Evolutionary conservation across 208 protist species (phyloP), one percentile per base, ranked within the genome.

Genomic region (Angomonas ambiguus): DNA sequence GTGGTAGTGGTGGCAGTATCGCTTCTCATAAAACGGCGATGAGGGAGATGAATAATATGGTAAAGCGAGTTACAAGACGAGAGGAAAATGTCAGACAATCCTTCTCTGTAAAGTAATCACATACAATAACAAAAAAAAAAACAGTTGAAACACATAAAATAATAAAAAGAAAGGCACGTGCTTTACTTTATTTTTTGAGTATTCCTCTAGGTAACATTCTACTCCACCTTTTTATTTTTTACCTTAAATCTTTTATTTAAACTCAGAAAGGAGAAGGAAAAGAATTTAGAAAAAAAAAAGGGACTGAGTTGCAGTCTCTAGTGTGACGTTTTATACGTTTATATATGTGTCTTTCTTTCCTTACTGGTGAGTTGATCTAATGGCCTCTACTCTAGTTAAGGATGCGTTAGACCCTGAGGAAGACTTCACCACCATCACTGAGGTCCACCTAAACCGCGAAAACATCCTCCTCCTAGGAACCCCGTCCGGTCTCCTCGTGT

Each of bases 41-140:
- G n/a, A 56, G 27, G 49, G 22, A 56, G n/a, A 24, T 56, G n/a
- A 56, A 25, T 56, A 24, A 22, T 6, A 8, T 59, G 22, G 53
- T 30, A 10, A 10, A 31, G 4, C 79, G 82, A 25, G 77, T 94
- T 74, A 71, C 80, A 5, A 66, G 65, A 10, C 71, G 88, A 41
- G 88, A 94, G 60, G 88, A 91, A 35, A 94, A 94, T 66, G 68
- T 91, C 42, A 75, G 83, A 1, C 83, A 91, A 55, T 85, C 82
- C 5, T 77, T 86, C 57, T 86, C 75, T 57, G 72, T 69, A 20
- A 62, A 69, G 27, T 79, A 63, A 51, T n/a, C 22, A 16, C 16
- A 22, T 48, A 20, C 38, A 48, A 48, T 18, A 56, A 56, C 18
- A 56, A 56, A 56, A 56, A 56, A 56, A 56, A 30, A 25, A 56